Percentiles rank a stretch among this genome's conserved stretches.
phyloP scores from a whole-genome alignment of 2,329 filamentous ascomycete genomes.

The Trichoderma sp. region DNA sequence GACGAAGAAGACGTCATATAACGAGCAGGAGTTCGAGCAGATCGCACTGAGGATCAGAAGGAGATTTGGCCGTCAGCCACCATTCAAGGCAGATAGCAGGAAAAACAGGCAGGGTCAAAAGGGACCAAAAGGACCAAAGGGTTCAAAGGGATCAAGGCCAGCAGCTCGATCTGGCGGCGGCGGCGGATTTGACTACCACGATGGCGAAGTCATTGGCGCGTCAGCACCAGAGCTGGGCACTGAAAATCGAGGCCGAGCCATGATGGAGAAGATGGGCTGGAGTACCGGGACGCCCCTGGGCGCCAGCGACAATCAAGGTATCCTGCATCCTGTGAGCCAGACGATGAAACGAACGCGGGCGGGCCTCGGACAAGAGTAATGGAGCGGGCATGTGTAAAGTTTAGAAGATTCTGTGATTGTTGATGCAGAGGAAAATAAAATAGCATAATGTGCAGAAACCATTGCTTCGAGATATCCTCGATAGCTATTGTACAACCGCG shows the following conservation, averaged over 20 bases:
- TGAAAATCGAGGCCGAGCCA: slow-evolving; percentile 79
- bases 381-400: no score
- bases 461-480: slow-evolving; percentile 65
- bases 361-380: slow-evolving; percentile 59
- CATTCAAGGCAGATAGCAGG: no score
- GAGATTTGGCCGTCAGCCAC: slow-evolving; percentile 44
- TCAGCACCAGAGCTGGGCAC: slow-evolving; percentile 79
- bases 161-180: slow-evolving; percentile 32
- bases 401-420: slow-evolving; percentile 22
- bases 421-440: slow-evolving; percentile 28
- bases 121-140: no score
- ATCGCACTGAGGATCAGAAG: slow-evolving; percentile 52
- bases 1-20: slow-evolving; percentile 67
- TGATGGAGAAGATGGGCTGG: slow-evolving; percentile 99
- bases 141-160: slow-evolving; percentile 30
- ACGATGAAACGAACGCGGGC: slow-evolving; percentile 85
- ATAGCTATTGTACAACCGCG: slow-evolving; percentile 72
- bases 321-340: slow-evolving; percentile 81
- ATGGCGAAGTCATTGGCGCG: slow-evolving; percentile 87
- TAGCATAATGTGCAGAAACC: slow-evolving; percentile 61
- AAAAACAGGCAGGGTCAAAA: no score
- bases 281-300: slow-evolving; percentile 82
- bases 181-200: slow-evolving; percentile 58
- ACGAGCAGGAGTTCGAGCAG: slow-evolving; percentile 57
- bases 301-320: slow-evolving; percentile 80